Percentiles rank a stretch among this genome's conserved stretches.
Evolutionary conservation across 1,284 basidiomycete species (phyloP).

Genomic region (Sanghuangporus sanghuang): DNA sequence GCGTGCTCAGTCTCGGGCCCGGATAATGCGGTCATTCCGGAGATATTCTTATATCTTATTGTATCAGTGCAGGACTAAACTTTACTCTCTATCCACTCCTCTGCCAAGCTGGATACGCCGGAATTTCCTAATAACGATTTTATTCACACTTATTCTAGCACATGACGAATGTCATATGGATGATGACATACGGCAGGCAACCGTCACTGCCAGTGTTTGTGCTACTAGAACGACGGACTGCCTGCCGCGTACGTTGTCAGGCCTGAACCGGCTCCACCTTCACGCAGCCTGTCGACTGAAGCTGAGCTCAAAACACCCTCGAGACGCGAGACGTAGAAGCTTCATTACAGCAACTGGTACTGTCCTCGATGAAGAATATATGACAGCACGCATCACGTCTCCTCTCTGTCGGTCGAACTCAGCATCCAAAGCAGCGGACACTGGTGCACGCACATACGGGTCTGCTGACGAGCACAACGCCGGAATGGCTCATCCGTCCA

Average conservation of each 20-base stretch:
- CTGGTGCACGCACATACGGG: neutral
- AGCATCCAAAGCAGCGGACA: neutral
- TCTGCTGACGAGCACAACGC: neutral
- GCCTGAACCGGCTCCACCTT: neutral
- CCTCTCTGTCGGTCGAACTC: neutral
- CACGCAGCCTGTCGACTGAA: neutral
- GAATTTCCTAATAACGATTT: neutral
- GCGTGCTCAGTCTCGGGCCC: neutral
- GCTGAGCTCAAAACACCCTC: neutral
- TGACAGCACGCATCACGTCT: neutral
- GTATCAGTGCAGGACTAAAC: neutral
- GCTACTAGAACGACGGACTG: neutral
- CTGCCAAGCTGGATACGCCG: neutral
- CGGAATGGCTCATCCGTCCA: neutral
- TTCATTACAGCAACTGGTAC: neutral
- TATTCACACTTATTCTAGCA: neutral
- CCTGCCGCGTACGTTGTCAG: neutral
- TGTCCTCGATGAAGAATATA: neutral
- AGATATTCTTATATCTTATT: neutral
- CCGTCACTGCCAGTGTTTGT: neutral
- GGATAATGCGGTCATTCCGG: neutral
- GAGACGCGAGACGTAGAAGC: neutral
- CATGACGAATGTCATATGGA: neutral
- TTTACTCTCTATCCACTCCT: neutral
- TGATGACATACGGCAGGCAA: neutral